Percentiles rank a stretch among this genome's conserved stretches.
phyloP scores from a whole-genome alignment of 2,329 filamentous ascomycete genomes.

The Xylariaceae sp. region DNA sequence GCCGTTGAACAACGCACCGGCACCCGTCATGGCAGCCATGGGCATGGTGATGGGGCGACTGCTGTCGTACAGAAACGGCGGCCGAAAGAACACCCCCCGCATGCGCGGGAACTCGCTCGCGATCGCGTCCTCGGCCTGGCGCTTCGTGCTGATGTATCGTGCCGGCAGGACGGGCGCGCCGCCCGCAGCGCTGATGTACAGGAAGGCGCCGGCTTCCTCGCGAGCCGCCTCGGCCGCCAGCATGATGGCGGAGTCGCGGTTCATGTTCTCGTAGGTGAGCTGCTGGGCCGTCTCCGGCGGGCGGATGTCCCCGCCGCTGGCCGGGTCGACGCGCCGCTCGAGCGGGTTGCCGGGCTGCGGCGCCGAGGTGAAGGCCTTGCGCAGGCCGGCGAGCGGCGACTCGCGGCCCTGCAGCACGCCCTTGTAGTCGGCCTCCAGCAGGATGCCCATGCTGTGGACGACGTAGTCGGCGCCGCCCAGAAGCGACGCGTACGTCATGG shows the following conservation, averaged over 20 bases:
- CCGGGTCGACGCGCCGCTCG: constrained; percentile 40
- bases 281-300: constrained; percentile 66
- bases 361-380: constrained; percentile 68
- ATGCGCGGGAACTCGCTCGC: constrained; percentile 67
- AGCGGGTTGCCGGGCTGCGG: constrained; percentile 66
- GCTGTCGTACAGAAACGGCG: constrained; percentile 85
- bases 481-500: constrained; percentile 71
- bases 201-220: constrained; percentile 65
- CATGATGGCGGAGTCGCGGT: constrained; percentile 80
- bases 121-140: constrained; percentile 80
- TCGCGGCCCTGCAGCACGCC: constrained; percentile 80
- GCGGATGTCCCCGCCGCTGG: constrained; percentile 57
- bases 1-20: constrained; percentile 72
- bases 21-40: constrained; percentile 71
- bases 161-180: constrained; percentile 80
- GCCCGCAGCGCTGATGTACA: constrained; percentile 83
- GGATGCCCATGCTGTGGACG: constrained; percentile 91
- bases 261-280: constrained; percentile 96
- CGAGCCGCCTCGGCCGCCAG: constrained; percentile 72
- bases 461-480: constrained; percentile 78
- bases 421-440: constrained; percentile 98
- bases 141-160: constrained; percentile 86
- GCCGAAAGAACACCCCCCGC: constrained; percentile 76
- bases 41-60: constrained; percentile 79
- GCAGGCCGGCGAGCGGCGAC: constrained; percentile 72